These are phyloP conservation scores for Lophium mytilinum DNA, from an alignment of 495 filamentous ascomycete species.

Conservation along the genomic window DNA sequence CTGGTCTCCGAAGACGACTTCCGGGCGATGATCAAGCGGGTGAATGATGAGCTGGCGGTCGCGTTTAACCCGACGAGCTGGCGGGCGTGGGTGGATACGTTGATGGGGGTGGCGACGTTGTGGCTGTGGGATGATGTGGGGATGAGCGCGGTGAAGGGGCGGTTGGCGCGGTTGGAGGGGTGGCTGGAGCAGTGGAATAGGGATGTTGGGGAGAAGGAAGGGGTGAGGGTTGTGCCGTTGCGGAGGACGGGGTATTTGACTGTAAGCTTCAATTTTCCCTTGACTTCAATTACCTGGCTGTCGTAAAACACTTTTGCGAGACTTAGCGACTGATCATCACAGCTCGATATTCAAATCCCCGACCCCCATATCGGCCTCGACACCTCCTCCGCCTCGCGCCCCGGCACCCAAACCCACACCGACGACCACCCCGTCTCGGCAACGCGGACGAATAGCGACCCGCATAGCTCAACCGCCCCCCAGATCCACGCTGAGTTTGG, in stretches of 20 bases:
- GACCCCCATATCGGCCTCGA: constrained; percentile 60
- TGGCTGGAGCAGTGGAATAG: constrained; percentile 79
- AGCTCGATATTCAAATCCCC: constrained; percentile 78
- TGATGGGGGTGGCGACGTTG: constrained; percentile 69
- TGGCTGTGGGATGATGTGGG: constrained; percentile 94
- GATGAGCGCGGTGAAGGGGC: constrained; percentile 59
- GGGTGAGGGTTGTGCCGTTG: constrained; percentile 64
- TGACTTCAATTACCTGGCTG: neutral
- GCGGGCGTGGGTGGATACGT: constrained; percentile 65
- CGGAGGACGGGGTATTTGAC: constrained; percentile 83
- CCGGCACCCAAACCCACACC: neutral
- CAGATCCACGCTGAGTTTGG: constrained; percentile 5
- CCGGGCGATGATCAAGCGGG: constrained; percentile 62
- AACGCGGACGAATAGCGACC: constrained; percentile 10
- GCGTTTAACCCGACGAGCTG: constrained; percentile 62
- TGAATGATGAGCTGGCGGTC: constrained; percentile 63
- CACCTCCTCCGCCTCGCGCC: neutral
- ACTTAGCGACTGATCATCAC: constrained; percentile 13
- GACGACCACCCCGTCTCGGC: neutral
- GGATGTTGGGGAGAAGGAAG: constrained; percentile 47
- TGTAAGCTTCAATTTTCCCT: constrained; percentile 38
- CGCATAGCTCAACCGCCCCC: neutral
- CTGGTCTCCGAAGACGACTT: constrained; percentile 75
- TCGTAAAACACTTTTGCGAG: neutral
- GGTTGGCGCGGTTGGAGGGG: constrained; percentile 56